These are phyloP conservation scores for Priceomyces melissophilus DNA, from an alignment of 805 yeast species.

Conservation along the genomic window DNA sequence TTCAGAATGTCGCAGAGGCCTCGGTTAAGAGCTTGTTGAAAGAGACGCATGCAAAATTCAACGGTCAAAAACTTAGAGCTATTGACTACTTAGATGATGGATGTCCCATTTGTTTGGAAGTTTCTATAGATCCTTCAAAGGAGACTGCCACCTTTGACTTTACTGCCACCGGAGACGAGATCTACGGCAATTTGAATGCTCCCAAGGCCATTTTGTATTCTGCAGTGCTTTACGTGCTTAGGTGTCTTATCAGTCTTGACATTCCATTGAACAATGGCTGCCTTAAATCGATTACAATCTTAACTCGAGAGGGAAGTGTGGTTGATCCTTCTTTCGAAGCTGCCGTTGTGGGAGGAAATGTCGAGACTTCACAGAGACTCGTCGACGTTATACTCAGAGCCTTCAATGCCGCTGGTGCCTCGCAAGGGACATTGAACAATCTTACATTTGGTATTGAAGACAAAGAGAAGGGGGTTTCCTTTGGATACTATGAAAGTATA, in stretches of 20 bases:
- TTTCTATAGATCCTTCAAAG: constrained; percentile 43
- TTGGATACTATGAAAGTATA: constrained; percentile 85
- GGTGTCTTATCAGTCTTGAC: constrained; percentile 75
- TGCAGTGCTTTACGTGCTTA: constrained; percentile 75
- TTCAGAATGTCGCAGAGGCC: constrained; percentile 32
- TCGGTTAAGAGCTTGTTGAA: constrained; percentile 31
- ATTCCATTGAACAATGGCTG: constrained; percentile 94
- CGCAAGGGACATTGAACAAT: constrained; percentile 90
- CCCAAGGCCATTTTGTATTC: constrained; percentile 82
- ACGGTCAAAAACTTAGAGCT: constrained; percentile 43
- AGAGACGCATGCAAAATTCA: constrained; percentile 37
- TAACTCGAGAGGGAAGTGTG: constrained; percentile 28
- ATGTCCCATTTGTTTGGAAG: constrained; percentile 55
- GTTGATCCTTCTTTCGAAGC: constrained; percentile 78
- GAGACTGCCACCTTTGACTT: constrained; percentile 79
- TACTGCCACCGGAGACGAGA: constrained; percentile 76
- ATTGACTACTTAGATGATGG: constrained; percentile 81
- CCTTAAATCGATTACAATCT: constrained; percentile 68
- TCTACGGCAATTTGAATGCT: constrained; percentile 81
- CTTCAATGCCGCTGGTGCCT: constrained; percentile 79
- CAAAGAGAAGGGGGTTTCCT: constrained; percentile 40
- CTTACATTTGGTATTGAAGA: constrained; percentile 75
- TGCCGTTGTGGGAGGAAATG: constrained; percentile 91
- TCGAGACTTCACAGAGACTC: constrained; percentile 85
- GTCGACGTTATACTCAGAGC: constrained; percentile 82